Evolutionary conservation across 2,329 filamentous ascomycete genomes (phyloP), one percentile per base, ranked within the genome.

Genomic region (Rhytidhysteron rufulum): DNA sequence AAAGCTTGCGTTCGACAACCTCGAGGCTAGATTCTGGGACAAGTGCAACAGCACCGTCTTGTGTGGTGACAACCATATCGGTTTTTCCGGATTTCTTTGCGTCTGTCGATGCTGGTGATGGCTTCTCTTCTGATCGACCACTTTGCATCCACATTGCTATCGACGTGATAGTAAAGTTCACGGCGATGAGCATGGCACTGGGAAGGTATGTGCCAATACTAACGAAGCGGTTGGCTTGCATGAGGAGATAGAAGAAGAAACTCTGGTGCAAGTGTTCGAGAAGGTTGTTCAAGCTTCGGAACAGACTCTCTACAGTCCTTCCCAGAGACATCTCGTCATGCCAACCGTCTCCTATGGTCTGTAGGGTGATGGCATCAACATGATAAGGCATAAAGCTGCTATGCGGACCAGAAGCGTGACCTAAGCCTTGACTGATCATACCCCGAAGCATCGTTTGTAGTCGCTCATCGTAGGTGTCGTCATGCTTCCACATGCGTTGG

Each of bases 311-410:
- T 4, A 97, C 77, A 0, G 90, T 83, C 40, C 90, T 78, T 5
- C 93, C 93, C 60, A 98, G 81, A 8, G 86, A 86, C 88, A 97
- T 97, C 68, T 97, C 93, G 62, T 98, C 93, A 58, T 97, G 88
- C 88, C 89, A 95, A 22, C 93, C 93, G 31, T 91, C 75, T 1
- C 91, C 91, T 44, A 88, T 86, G 0, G 93, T 88, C 57, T 93
- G 88, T 31, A 98, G 71, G 1, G 93, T 98, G 48, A 98, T 85
- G 3, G 93, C 93, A 62, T 98, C 93, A 46, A 98, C 86, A 55
- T 97, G 93, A 61, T 98, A 98, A 1, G 93, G 89, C 58, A 98
- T 96, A 64, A 98, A 98, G 52, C 85, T 86, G 63, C 88, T 95
- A 63, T 98, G 93, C 2, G 91, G 85, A 4, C 93, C 93, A 4